Evolutionary conservation across 805 yeast species (phyloP).

Genomic region (Kluyveromyces dobzhanskii): DNA sequence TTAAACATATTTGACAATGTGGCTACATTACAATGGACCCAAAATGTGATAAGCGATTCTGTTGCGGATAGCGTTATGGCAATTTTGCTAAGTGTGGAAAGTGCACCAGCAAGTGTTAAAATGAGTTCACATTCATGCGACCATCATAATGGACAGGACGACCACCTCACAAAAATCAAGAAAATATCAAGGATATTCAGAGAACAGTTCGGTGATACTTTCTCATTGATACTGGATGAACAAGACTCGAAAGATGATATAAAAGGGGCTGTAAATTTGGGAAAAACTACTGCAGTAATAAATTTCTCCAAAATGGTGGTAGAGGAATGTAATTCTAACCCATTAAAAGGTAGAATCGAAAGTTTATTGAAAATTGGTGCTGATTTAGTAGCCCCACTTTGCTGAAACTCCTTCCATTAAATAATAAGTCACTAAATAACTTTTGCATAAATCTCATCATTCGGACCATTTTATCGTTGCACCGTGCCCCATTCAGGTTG

Average conservation of each 20-base stretch:
- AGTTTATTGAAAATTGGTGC: slow-evolving; percentile 73
- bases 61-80: slow-evolving; percentile 93
- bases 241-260: slow-evolving; percentile 24
- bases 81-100: slow-evolving; percentile 81
- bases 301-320: slow-evolving; percentile 60
- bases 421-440: no score
- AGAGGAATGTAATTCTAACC: slow-evolving; percentile 58
- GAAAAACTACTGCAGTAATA: slow-evolving; percentile 64
- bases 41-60: slow-evolving; percentile 82
- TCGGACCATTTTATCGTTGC: no score
- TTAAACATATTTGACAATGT: slow-evolving; percentile 40
- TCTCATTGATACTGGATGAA: slow-evolving; percentile 27
- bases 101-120: slow-evolving; percentile 92
- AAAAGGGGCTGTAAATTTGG: slow-evolving; percentile 59
- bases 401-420: slow-evolving; percentile 31
- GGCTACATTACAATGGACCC: slow-evolving; percentile 81
- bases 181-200: slow-evolving; percentile 55
- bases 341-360: slow-evolving; percentile 72
- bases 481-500: no score
- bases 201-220: slow-evolving; percentile 85
- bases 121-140: slow-evolving; percentile 55
- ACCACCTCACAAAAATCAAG: slow-evolving; percentile 32
- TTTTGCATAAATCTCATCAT: no score
- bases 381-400: slow-evolving; percentile 76
- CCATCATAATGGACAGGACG: slow-evolving; percentile 26